Percentiles rank a stretch among this genome's conserved stretches.
These are phyloP conservation scores for Gremmenia infestans DNA, from an alignment of 2,329 filamentous ascomycete species.

Conservation along the genomic window DNA sequence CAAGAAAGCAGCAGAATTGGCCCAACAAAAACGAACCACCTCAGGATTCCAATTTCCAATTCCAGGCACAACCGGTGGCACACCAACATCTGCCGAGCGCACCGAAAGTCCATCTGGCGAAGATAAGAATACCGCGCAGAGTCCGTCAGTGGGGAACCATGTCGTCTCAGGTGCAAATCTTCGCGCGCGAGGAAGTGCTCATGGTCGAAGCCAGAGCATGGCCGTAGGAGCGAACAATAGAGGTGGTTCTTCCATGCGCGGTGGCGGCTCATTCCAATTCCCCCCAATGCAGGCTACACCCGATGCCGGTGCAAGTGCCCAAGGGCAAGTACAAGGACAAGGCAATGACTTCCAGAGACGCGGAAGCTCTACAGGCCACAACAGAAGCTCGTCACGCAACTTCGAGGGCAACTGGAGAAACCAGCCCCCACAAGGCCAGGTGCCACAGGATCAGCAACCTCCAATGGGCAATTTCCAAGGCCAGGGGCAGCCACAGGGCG, in stretches of 20 bases:
- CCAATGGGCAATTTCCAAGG: constrained; percentile 64
- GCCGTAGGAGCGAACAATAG: constrained; percentile 67
- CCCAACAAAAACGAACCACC: constrained; percentile 93
- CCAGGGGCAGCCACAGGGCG: constrained; percentile 67
- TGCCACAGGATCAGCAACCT: constrained; percentile 45
- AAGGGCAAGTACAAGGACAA: constrained; percentile 11
- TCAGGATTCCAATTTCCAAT: constrained; percentile 92
- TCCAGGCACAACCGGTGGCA: constrained; percentile 59
- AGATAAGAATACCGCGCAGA: constrained; percentile 23
- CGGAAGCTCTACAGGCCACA: constrained; percentile 65
- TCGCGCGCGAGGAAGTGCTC: constrained; percentile 52
- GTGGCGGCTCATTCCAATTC: constrained; percentile 70
- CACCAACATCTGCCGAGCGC: constrained; percentile 48
- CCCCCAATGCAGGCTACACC: constrained; percentile 48
- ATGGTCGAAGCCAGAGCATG: constrained; percentile 88
- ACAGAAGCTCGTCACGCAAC: constrained; percentile 79
- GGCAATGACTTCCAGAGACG: constrained; percentile 67
- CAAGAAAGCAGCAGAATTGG: constrained; percentile 94
- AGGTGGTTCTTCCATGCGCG: constrained; percentile 53
- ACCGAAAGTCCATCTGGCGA: constrained; percentile 22
- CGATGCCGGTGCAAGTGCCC: constrained; percentile 43
- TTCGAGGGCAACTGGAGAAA: constrained; percentile 98
- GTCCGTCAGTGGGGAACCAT: constrained; percentile 20
- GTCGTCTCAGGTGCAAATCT: constrained; percentile 14
- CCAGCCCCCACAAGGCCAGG: constrained; percentile 49